Conservation (phyloP, 2,329 filamentous ascomycete genomes). For the Aspergillus sp. region DNA sequence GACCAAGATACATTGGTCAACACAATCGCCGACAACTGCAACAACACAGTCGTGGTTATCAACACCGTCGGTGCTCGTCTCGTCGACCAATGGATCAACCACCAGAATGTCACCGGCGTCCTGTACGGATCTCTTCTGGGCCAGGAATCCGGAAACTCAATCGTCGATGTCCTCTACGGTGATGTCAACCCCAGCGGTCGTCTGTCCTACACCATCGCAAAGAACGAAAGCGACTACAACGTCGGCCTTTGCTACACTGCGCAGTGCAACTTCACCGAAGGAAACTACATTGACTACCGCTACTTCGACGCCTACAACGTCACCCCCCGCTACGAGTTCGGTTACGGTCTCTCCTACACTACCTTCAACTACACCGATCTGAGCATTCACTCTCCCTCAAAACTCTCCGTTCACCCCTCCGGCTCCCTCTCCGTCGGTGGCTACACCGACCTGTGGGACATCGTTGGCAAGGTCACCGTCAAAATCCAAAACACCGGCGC, state of each 20-base stretch:
- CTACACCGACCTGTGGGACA: slow-evolving; percentile 51
- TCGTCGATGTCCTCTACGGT: slow-evolving; percentile 45
- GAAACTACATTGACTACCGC: slow-evolving; percentile 52
- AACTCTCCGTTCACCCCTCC: slow-evolving; percentile 44
- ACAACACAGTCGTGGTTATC: slow-evolving; percentile 60
- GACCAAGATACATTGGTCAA: slow-evolving; percentile 62
- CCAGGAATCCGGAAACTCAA: slow-evolving; percentile 45
- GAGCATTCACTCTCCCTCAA: slow-evolving; percentile 16
- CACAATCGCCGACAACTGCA: slow-evolving; percentile 54
- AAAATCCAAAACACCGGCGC: slow-evolving; percentile 48
- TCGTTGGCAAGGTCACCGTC: slow-evolving; percentile 44
- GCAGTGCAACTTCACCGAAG: slow-evolving; percentile 45
- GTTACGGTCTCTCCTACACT: slow-evolving; percentile 54
- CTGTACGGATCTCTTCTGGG: slow-evolving; percentile 62
- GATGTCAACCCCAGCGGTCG: slow-evolving; percentile 47
- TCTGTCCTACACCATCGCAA: slow-evolving; percentile 59
- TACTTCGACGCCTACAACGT: slow-evolving; percentile 49
- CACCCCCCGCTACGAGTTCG: slow-evolving; percentile 52
- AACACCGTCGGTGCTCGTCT: slow-evolving; percentile 55
- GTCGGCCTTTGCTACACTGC: slow-evolving; percentile 2
- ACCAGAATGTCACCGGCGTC: slow-evolving; percentile 62
- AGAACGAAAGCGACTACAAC: slow-evolving; percentile 49
- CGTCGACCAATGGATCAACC: slow-evolving; percentile 36
- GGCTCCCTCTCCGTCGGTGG: slow-evolving; percentile 33
- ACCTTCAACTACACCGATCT: slow-evolving; percentile 48